Conservation (phyloP, 208 protist genomes). For the Trypanosoma rangeli region DNA sequence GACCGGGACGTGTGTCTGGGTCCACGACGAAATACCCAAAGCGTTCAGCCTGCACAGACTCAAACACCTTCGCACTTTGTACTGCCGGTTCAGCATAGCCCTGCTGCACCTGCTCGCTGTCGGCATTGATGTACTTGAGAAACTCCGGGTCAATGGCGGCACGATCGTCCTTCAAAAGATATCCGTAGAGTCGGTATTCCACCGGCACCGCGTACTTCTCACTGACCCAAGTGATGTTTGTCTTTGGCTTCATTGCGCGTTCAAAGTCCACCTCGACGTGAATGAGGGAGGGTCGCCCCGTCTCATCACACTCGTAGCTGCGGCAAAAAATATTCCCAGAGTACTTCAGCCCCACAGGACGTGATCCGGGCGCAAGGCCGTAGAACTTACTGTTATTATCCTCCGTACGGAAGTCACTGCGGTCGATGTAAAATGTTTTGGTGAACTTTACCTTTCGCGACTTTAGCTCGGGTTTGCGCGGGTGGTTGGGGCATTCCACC, state of each 20-base stretch:
- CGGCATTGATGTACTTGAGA: slow-evolving; percentile 85
- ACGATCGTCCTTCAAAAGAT: slow-evolving; percentile 86
- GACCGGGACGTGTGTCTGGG: slow-evolving; percentile 53
- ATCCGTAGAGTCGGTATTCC: slow-evolving; percentile 79
- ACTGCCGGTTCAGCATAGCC: slow-evolving; percentile 75
- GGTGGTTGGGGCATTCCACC: slow-evolving; percentile 95
- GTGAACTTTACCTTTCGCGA: slow-evolving; percentile 88
- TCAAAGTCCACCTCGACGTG: slow-evolving; percentile 89
- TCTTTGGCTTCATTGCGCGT: slow-evolving; percentile 83
- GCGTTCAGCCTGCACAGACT: slow-evolving; percentile 89
- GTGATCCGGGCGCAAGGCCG: slow-evolving; percentile 76
- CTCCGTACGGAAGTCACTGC: slow-evolving; percentile 93
- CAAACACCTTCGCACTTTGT: slow-evolving; percentile 45
- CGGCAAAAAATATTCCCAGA: slow-evolving; percentile 84
- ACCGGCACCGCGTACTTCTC: slow-evolving; percentile 49
- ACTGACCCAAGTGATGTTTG: slow-evolving; percentile 92
- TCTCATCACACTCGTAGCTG: slow-evolving; percentile 71
- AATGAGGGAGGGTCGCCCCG: slow-evolving; percentile 62
- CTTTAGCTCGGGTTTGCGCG: slow-evolving; percentile 81
- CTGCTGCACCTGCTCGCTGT: slow-evolving; percentile 66
- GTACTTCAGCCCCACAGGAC: slow-evolving; percentile 89
- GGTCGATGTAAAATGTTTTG: slow-evolving; percentile 96
- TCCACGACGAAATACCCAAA: slow-evolving; percentile 93
- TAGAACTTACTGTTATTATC: slow-evolving; percentile 89
- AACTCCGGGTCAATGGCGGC: slow-evolving; percentile 85